phyloP scores from a whole-genome alignment of 2,329 filamentous ascomycete species.

The Didymella segeticola region DNA sequence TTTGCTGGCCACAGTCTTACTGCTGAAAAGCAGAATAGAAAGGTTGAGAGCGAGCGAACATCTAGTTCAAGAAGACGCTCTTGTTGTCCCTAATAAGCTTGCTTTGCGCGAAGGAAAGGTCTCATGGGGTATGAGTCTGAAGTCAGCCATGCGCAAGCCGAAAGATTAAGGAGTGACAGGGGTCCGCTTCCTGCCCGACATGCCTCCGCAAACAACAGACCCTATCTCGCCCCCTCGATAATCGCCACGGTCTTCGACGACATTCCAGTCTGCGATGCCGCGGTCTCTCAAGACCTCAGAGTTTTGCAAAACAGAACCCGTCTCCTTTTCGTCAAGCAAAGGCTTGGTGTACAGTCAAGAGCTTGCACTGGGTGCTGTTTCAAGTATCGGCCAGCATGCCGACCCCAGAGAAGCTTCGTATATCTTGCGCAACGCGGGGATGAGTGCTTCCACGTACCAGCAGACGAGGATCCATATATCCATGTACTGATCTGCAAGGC shows the following conservation, averaged over 20 bases:
- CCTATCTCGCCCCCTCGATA: background rate
- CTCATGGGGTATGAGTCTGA: too few relatives aligned
- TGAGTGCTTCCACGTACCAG: constrained; percentile 16
- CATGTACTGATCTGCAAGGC: background rate
- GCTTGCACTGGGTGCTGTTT: background rate
- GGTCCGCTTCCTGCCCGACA: background rate
- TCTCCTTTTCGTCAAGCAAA: background rate
- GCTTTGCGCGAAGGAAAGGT: too few relatives aligned
- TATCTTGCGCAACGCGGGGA: background rate
- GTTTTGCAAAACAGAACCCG: background rate
- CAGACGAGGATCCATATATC: background rate
- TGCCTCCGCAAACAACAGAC: background rate
- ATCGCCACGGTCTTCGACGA: background rate
- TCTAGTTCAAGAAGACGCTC: too few relatives aligned
- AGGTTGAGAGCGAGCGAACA: too few relatives aligned
- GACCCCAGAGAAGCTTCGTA: background rate
- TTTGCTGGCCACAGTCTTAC: too few relatives aligned
- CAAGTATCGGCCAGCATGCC: background rate
- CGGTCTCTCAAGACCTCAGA: background rate
- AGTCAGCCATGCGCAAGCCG: background rate
- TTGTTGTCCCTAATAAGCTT: too few relatives aligned
- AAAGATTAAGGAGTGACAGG: background rate
- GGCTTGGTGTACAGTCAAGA: background rate
- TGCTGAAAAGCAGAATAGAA: too few relatives aligned
- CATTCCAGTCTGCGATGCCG: background rate